Evolutionary conservation across 75 land plant genomes (phyloP).

Genomic region (Isoetes taiwanensis): DNA sequence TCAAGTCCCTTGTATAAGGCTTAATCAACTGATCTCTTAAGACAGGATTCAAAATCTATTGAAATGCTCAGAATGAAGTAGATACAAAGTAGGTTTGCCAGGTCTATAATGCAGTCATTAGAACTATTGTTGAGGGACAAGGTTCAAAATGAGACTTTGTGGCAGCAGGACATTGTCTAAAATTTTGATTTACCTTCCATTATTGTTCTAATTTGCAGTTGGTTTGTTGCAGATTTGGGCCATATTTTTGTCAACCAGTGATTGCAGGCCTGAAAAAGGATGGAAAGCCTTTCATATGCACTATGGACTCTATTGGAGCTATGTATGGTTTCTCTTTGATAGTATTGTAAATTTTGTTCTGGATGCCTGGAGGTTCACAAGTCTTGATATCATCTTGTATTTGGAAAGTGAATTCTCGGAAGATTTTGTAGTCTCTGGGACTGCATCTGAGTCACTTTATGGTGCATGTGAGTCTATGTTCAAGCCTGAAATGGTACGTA

Average conservation of each 20-base stretch:
- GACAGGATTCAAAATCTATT: too few relatives aligned
- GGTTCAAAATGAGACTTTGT: too few relatives aligned
- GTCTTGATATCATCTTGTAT: neutral
- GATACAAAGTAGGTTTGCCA: too few relatives aligned
- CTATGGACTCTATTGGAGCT: conserved; percentile 94
- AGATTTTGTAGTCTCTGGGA: conserved; percentile 94
- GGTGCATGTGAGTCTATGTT: conserved; percentile 98
- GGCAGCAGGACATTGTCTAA: too few relatives aligned
- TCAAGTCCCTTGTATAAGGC: too few relatives aligned
- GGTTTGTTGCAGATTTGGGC: conserved; percentile 89
- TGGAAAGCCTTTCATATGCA: conserved; percentile 86
- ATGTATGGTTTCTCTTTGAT: conserved; percentile 38
- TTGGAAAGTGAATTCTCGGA: conserved; percentile 89
- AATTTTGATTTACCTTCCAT: too few relatives aligned
- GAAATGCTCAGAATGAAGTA: too few relatives aligned
- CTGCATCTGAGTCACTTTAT: conserved; percentile 88
- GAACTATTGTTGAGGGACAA: too few relatives aligned
- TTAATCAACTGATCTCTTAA: too few relatives aligned
- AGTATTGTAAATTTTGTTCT: too few relatives aligned
- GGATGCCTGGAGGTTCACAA: neutral
- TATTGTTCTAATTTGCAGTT: too few relatives aligned
- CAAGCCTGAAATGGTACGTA: conserved; percentile 96
- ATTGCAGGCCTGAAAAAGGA: conserved; percentile 88
- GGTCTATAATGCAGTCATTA: too few relatives aligned
- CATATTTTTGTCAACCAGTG: conserved; percentile 90